Conservation (phyloP, 2,329 filamentous ascomycete genomes). For the Didymella glomerata region DNA sequence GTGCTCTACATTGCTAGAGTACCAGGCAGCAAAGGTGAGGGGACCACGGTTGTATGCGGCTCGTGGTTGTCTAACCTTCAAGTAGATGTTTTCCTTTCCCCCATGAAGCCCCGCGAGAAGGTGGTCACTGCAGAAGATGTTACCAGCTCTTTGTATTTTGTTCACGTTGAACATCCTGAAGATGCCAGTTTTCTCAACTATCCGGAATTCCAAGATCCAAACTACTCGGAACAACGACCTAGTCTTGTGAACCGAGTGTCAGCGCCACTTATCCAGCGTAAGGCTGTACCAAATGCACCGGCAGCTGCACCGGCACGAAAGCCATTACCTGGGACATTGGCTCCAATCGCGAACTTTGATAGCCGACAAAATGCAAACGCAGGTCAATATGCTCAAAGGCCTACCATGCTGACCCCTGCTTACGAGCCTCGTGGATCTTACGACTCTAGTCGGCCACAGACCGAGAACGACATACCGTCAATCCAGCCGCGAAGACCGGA, state of each 20-base stretch:
- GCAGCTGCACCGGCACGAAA: slow-evolving; percentile 34
- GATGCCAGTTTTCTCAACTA: slow-evolving; percentile 49
- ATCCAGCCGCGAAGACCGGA: slow-evolving; percentile 34
- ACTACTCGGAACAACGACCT: slow-evolving; percentile 23
- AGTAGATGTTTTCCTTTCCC: slow-evolving; percentile 88
- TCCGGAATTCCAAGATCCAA: slow-evolving; percentile 24
- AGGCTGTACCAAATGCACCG: slow-evolving; percentile 35
- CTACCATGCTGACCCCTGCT: slow-evolving; percentile 28
- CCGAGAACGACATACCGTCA: slow-evolving; percentile 34
- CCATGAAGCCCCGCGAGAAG: slow-evolving; percentile 86
- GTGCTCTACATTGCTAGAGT: slow-evolving; percentile 92
- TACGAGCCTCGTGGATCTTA: slow-evolving; percentile 37
- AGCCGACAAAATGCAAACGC: slow-evolving; percentile 42
- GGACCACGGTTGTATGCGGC: slow-evolving; percentile 10
- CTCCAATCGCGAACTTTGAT: slow-evolving; percentile 36
- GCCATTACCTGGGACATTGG: slow-evolving; percentile 40
- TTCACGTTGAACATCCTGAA: slow-evolving; percentile 77
- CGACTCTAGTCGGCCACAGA: slow-evolving; percentile 31
- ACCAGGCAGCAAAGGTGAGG: slow-evolving; percentile 83
- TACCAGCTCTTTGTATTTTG: slow-evolving; percentile 86
- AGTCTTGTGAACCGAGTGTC: slow-evolving; percentile 22
- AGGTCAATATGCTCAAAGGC: slow-evolving; percentile 28
- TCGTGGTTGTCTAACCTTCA: slow-evolving; percentile 27
- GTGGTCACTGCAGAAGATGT: slow-evolving; percentile 90
- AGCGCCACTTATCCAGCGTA: slow-evolving; percentile 40